Base-by-base conservation (phyloP, 2,329 filamentous ascomycete species). In the Sclerotinia glacialis region DNA sequence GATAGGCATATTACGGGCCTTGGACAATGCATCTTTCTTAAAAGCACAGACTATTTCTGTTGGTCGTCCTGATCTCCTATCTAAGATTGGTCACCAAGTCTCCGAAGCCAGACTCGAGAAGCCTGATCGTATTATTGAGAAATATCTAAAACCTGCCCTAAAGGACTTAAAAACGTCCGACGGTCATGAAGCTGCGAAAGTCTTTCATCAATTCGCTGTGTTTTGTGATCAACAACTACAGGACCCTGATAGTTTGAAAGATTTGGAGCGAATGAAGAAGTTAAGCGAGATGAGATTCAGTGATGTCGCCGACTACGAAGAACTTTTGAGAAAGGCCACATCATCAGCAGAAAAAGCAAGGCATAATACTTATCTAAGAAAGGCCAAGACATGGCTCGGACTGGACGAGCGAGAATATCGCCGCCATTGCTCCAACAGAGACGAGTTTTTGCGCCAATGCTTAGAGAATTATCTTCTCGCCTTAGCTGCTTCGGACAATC, bases 201-300 rank as follows among this genome's bases (percentile, higher is more conserved):
- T 98, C 0, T 97, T 93, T 74, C 93, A 97, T 76, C 92, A 96
- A 73, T 98, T 98, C 77, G 95, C 96, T 34, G 85, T 88, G 62
- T 99, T 99, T 76, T 99, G 96, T 74, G 94, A 99, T 76, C 88
- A 93, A 74, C 95, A 99, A 76, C 82, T 99, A 12, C 91, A 97
- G 73, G 94, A 94, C 74, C 85, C 89, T 0, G 92, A 96, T 72
- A 87, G 89, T 44, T 80, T 93, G 1, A 92, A 96, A 76, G 95
- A 99, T 73, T 86, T 97, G 68, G 86, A 86, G 40, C 88, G 95
- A 55, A 84, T 97, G 52, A 86, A 91, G 74, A 92, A 87, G 72
- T 82, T 98, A 42, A 89, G 89, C 71, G 85, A 93, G 74, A 89
- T 89, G 68, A 97, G 97, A 77, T 85, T 87, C 70, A 87, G 90